Evolutionary conservation across 1,284 basidiomycete genomes (phyloP).

Genomic region (Moesziomyces parantarcticus): DNA sequence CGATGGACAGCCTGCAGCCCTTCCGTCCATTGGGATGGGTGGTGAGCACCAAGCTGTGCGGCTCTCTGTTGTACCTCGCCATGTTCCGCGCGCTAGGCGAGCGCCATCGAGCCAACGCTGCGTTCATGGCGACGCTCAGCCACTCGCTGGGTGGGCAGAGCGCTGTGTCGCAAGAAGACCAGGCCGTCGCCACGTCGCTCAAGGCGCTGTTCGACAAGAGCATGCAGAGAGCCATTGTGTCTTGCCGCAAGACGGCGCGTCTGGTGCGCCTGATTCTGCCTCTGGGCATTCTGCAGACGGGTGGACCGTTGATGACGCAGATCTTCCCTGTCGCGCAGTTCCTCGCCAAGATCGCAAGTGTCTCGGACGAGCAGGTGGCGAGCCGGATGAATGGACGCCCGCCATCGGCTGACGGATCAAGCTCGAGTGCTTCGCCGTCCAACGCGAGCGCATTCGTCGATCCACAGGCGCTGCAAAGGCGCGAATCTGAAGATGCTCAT

Average conservation of each 20-base stretch:
- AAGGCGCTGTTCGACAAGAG: slow-evolving; percentile 51
- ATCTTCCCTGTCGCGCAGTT: slow-evolving; percentile 58
- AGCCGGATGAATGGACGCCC: slow-evolving; percentile 12
- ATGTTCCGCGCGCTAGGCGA: slow-evolving; percentile 56
- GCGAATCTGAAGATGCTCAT: background rate
- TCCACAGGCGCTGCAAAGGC: slow-evolving; percentile 31
- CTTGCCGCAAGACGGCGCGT: slow-evolving; percentile 50
- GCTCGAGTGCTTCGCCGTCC: slow-evolving; percentile 2
- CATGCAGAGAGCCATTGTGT: slow-evolving; percentile 43
- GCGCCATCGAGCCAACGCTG: slow-evolving; percentile 41
- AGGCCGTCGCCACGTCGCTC: slow-evolving; percentile 35
- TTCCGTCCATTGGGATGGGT: slow-evolving; percentile 60
- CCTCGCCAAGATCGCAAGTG: slow-evolving; percentile 50
- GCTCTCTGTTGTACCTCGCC: slow-evolving; percentile 50
- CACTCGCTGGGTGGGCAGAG: slow-evolving; percentile 29
- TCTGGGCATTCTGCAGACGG: slow-evolving; percentile 53
- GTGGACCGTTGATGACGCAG: slow-evolving; percentile 50
- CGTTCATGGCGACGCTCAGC: slow-evolving; percentile 44
- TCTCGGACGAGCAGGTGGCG: slow-evolving; percentile 35
- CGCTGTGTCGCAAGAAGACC: slow-evolving; percentile 43
- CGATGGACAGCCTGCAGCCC: slow-evolving; percentile 55
- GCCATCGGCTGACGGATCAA: slow-evolving; percentile 1
- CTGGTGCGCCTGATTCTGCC: slow-evolving; percentile 51
- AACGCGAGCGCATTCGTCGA: slow-evolving; percentile 28
- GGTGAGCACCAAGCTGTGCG: slow-evolving; percentile 52